These are phyloP conservation scores for Radiomyces spectabilis DNA, from an alignment of 192 early-diverging fungal species.

Conservation along the genomic window DNA sequence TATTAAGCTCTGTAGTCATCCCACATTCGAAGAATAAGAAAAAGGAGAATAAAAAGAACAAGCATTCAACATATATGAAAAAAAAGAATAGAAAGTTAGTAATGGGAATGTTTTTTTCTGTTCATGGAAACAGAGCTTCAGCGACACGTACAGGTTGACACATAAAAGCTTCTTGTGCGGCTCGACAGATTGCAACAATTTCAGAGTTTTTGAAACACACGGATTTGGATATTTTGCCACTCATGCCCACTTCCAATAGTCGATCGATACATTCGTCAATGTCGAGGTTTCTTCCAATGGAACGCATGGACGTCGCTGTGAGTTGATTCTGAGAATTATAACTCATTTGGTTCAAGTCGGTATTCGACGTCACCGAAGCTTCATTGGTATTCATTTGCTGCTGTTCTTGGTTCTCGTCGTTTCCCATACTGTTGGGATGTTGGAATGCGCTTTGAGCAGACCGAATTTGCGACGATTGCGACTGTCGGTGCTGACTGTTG, in stretches of 20 bases:
- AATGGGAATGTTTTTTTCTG: too few relatives aligned
- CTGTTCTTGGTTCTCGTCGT: too few relatives aligned
- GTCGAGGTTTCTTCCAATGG: constrained; percentile 12
- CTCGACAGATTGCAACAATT: constrained; percentile 78
- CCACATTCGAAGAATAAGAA: too few relatives aligned
- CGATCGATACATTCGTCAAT: constrained; percentile 25
- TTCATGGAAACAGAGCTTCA: too few relatives aligned
- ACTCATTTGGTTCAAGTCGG: constrained; percentile 14
- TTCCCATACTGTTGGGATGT: constrained; percentile 1
- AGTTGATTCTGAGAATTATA: constrained; percentile 24
- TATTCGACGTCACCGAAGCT: not conserved
- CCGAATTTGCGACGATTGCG: not conserved
- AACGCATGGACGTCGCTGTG: constrained; percentile 16
- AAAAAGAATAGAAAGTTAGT: too few relatives aligned
- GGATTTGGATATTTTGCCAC: constrained; percentile 38
- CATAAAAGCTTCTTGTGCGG: constrained; percentile 82
- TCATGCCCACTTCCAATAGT: constrained; percentile 10
- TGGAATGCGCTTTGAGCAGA: not conserved
- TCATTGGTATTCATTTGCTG: not conserved
- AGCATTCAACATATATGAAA: not conserved
- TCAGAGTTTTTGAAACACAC: constrained; percentile 87
- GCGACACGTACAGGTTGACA: constrained; percentile 63
- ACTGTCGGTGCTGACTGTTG: too few relatives aligned
- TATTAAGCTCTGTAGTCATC: constrained; percentile 56
- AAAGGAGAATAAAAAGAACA: constrained; percentile 35